Evolutionary conservation across 129 eudicot species (phyloP).

Genomic region (Escallonia herrerae): DNA sequence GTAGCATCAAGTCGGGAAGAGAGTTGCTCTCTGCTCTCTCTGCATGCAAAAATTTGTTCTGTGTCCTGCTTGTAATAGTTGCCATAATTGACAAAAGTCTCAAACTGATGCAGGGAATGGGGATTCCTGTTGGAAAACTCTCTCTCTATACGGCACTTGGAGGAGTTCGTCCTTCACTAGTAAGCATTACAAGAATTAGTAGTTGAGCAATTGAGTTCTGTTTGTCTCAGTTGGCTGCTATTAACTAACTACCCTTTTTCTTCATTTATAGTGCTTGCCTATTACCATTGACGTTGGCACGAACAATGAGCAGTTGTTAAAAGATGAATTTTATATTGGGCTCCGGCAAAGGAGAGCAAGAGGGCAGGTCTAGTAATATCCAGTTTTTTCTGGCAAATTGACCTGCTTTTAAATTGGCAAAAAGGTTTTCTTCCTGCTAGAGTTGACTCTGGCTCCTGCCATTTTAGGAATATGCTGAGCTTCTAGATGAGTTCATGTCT

Average conservation of each 20-base stretch:
- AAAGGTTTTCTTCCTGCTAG: not conserved
- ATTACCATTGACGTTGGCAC: slow-evolving; percentile 88
- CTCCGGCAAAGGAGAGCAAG: slow-evolving; percentile 68
- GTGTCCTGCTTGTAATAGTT: too few species aligned
- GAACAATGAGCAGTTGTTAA: slow-evolving; percentile 57
- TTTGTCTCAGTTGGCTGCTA: not conserved
- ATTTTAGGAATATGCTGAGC: slow-evolving; percentile 64
- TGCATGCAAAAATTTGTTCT: not conserved
- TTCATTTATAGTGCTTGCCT: slow-evolving; percentile 53
- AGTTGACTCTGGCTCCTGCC: not conserved
- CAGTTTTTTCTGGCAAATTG: not conserved
- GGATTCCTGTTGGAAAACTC: slow-evolving; percentile 87
- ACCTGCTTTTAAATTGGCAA: not conserved
- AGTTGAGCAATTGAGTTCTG: too few species aligned
- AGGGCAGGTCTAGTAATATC: slow-evolving; percentile 39
- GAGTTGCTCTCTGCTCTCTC: not conserved
- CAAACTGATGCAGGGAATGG: slow-evolving; percentile 61
- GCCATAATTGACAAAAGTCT: not conserved
- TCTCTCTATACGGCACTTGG: slow-evolving; percentile 80
- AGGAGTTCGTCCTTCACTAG: slow-evolving; percentile 84
- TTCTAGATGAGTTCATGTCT: slow-evolving; percentile 75
- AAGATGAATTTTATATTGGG: slow-evolving; percentile 82
- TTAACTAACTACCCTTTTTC: not conserved
- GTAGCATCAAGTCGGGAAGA: too few species aligned
- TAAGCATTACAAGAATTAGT: slow-evolving; percentile 16